Conservation (phyloP, 2,329 filamentous ascomycete species). For the Aciculosporium take region DNA sequence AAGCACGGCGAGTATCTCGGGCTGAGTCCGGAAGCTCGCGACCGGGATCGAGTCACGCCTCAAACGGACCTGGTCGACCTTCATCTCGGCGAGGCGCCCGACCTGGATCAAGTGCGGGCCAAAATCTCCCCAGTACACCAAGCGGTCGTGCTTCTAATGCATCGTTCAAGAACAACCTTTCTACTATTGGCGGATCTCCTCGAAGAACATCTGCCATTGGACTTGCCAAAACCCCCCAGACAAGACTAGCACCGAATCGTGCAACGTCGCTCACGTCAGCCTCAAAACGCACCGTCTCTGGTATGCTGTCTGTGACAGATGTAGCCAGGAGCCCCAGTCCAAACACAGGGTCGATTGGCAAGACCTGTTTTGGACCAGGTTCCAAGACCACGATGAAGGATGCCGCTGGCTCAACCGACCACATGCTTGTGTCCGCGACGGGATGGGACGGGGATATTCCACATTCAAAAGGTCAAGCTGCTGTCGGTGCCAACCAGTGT, state of each 20-base stretch:
- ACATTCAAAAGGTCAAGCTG: conserved; percentile 9
- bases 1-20: conserved; percentile 40
- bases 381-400: conserved; percentile 30
- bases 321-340: conserved; percentile 24
- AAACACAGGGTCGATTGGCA: conserved; percentile 17
- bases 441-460: conserved; percentile 20
- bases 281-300: conserved; percentile 14
- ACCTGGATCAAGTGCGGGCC: conserved; percentile 40
- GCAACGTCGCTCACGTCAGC: conserved; percentile 10
- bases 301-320: conserved; percentile 11
- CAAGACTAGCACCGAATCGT: conserved; percentile 12
- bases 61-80: conserved; percentile 40
- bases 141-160: conserved; percentile 30
- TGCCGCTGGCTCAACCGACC: conserved; percentile 5
- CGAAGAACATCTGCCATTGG: conserved; percentile 13
- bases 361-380: conserved; percentile 23
- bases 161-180: conserved; percentile 28
- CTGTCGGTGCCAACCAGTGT: conserved; percentile 8
- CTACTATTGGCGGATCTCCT: conserved; percentile 31
- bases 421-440: conserved; percentile 3
- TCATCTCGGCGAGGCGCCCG: conserved; percentile 37
- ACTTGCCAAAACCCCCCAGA: conserved; percentile 12
- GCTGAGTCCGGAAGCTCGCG: conserved; percentile 31
- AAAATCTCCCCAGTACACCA: conserved; percentile 20
- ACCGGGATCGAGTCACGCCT: conserved; percentile 46